A percentile compares a stretch with the other conserved stretches of the same genome.
Conservation (phyloP, 2,329 filamentous ascomycete genomes). For the Penicillium sp. region DNA sequence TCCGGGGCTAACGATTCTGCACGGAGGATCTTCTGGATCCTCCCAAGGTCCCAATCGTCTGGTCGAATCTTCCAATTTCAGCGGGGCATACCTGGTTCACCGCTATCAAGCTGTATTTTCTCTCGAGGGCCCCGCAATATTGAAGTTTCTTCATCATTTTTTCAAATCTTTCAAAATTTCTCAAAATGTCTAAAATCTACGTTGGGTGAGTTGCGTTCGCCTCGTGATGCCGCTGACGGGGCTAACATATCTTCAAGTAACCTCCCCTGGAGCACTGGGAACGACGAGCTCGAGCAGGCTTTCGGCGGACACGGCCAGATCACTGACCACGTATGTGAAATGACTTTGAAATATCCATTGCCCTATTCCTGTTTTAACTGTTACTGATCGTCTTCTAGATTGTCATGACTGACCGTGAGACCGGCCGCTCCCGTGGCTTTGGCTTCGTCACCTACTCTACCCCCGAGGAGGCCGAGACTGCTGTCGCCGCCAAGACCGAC, state of each 20-base stretch:
- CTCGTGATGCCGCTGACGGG: neutral
- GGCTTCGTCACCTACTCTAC: constrained; percentile 19
- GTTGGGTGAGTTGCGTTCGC: constrained; percentile 11
- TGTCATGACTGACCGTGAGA: constrained; percentile 19
- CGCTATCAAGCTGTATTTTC: constrained; percentile 6
- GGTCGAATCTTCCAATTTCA: neutral
- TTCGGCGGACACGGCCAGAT: constrained; percentile 14
- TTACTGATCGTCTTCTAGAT: constrained; percentile 7
- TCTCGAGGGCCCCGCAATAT: constrained; percentile 7
- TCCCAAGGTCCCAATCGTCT: neutral
- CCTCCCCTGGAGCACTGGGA: constrained; percentile 16
- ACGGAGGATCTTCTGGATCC: neutral
- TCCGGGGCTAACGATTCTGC: neutral
- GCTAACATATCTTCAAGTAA: constrained; percentile 5
- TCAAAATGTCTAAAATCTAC: constrained; percentile 21
- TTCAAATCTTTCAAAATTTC: neutral
- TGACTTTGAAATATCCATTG: neutral
- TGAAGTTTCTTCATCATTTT: constrained; percentile 12
- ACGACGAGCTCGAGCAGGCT: constrained; percentile 9
- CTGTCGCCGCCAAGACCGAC: constrained; percentile 14
- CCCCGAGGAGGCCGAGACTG: constrained; percentile 13
- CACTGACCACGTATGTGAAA: constrained; percentile 12
- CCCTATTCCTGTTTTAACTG: neutral
- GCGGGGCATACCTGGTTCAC: constrained; percentile 3
- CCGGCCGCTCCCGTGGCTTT: constrained; percentile 19